phyloP scores from a whole-genome alignment of 805 yeast genomes.

The Metschnikowia continentalis region DNA sequence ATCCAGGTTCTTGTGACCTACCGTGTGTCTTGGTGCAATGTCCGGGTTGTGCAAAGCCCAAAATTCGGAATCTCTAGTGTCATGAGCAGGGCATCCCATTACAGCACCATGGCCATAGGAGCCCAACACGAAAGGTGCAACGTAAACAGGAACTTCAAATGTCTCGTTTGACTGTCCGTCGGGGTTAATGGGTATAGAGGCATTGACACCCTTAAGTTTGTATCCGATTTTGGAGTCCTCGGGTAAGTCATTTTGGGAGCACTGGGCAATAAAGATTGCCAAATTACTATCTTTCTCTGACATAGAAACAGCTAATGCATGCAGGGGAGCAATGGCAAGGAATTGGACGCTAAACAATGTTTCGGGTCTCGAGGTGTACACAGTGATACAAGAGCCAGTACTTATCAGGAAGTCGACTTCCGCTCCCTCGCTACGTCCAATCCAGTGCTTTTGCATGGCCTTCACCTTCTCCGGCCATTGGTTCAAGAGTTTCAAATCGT shows the following conservation, averaged over 20 bases:
- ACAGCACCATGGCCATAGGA: constrained; percentile 90
- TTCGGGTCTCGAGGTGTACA: constrained; percentile 88
- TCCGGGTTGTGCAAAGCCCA: constrained; percentile 64
- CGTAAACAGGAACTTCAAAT: constrained; percentile 65
- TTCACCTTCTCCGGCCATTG: constrained; percentile 90
- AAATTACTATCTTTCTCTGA: constrained; percentile 40
- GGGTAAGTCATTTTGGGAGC: constrained; percentile 41
- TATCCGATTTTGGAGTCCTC: constrained; percentile 50
- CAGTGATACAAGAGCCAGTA: constrained; percentile 31
- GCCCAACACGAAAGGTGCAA: constrained; percentile 85
- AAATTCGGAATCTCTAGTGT: constrained; percentile 74
- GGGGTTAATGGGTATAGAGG: constrained; percentile 56
- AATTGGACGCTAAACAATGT: constrained; percentile 82
- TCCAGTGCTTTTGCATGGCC: constrained; percentile 91
- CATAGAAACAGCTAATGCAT: constrained; percentile 49
- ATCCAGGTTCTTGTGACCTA: constrained; percentile 36
- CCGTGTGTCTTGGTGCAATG: constrained; percentile 37
- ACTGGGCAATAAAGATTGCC: constrained; percentile 43
- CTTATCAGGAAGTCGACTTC: constrained; percentile 51
- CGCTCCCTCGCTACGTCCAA: constrained; percentile 82
- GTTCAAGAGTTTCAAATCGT: constrained; percentile 57
- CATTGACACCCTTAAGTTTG: constrained; percentile 40
- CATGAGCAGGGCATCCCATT: constrained; percentile 98
- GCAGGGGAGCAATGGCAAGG: constrained; percentile 71
- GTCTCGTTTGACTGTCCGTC: constrained; percentile 13